Conservation (phyloP, 129 eudicot genomes). For the Gnaphalium uliginosum region DNA sequence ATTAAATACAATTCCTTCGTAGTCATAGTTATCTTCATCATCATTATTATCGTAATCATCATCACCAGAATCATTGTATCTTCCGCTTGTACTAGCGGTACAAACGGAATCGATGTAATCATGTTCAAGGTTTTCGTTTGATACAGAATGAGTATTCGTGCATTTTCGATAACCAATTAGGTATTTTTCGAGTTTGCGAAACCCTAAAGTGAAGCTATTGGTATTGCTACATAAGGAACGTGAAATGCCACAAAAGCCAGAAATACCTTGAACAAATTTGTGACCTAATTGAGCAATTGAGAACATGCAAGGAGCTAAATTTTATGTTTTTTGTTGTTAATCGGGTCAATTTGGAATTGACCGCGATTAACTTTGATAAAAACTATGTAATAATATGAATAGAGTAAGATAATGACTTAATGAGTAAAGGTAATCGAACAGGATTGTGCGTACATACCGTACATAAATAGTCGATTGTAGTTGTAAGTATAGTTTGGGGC, state of each 20-base stretch:
- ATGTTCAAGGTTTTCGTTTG: constrained; percentile 27
- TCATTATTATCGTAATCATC: neutral
- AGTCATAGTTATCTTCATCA: neutral
- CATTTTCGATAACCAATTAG: constrained; percentile 38
- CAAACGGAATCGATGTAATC: constrained; percentile 21
- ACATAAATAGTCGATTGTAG: neutral
- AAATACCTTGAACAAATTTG: constrained; percentile 36
- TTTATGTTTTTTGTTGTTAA: constrained; percentile 17
- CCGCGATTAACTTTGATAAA: constrained; percentile 22
- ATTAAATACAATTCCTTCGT: neutral
- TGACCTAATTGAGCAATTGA: constrained; percentile 49
- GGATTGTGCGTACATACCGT: neutral
- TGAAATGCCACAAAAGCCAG: constrained; percentile 35
- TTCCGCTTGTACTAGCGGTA: constrained; percentile 25
- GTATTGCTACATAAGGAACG: constrained; percentile 55
- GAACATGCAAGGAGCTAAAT: constrained; percentile 49
- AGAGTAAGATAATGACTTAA: neutral
- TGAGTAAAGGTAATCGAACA: neutral
- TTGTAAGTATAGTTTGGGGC: neutral
- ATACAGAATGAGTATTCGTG: constrained; percentile 27
- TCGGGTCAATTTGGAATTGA: constrained; percentile 20
- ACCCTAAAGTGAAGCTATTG: constrained; percentile 41
- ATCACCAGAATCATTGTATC: constrained; percentile 29
- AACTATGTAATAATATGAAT: neutral
- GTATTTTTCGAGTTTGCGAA: constrained; percentile 53